A percentile compares a stretch with the other conserved stretches of the same genome.
Conservation (phyloP, 2,329 filamentous ascomycete species). For the Pyrenochaeta sp. region DNA sequence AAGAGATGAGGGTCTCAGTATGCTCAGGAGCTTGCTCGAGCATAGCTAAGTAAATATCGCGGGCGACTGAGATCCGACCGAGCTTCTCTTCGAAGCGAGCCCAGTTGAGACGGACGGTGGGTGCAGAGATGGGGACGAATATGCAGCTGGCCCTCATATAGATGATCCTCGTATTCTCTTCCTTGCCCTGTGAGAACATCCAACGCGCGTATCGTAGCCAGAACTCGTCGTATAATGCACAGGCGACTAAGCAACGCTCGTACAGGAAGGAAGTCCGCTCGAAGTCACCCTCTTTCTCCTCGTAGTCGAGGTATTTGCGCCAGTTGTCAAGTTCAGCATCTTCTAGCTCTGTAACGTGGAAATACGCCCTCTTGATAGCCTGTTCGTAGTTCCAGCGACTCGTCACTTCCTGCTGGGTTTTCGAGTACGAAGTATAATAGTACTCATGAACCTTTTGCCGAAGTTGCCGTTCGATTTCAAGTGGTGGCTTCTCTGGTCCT, state of each 20-base stretch:
- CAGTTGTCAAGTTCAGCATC: slow-evolving; percentile 86
- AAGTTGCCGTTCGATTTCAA: slow-evolving; percentile 84
- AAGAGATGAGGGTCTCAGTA: slow-evolving; percentile 85
- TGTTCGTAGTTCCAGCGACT: slow-evolving; percentile 96
- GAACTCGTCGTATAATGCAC: slow-evolving; percentile 95
- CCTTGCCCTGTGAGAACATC: slow-evolving; percentile 80
- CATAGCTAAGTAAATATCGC: slow-evolving; percentile 85
- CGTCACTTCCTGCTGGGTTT: slow-evolving; percentile 85
- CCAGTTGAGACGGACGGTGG: slow-evolving; percentile 86
- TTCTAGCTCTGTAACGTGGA: slow-evolving; percentile 93
- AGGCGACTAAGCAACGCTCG: slow-evolving; percentile 91
- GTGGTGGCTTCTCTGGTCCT: slow-evolving; percentile 69
- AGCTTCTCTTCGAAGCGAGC: slow-evolving; percentile 93
- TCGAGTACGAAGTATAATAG: slow-evolving; percentile 81
- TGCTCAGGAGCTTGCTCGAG: slow-evolving; percentile 79
- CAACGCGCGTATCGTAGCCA: slow-evolving; percentile 97
- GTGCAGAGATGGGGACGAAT: slow-evolving; percentile 86
- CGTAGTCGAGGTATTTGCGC: slow-evolving; percentile 96
- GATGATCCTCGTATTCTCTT: slow-evolving; percentile 90
- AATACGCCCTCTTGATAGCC: slow-evolving; percentile 94
- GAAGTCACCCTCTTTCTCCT: slow-evolving; percentile 84
- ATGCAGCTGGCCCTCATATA: slow-evolving; percentile 86
- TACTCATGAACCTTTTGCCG: slow-evolving; percentile 80
- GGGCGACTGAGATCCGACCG: slow-evolving; percentile 77
- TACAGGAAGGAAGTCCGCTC: slow-evolving; percentile 82